These are phyloP conservation scores for Penicillium sp. DNA, from an alignment of 2,329 filamentous ascomycete species.

Conservation along the genomic window DNA sequence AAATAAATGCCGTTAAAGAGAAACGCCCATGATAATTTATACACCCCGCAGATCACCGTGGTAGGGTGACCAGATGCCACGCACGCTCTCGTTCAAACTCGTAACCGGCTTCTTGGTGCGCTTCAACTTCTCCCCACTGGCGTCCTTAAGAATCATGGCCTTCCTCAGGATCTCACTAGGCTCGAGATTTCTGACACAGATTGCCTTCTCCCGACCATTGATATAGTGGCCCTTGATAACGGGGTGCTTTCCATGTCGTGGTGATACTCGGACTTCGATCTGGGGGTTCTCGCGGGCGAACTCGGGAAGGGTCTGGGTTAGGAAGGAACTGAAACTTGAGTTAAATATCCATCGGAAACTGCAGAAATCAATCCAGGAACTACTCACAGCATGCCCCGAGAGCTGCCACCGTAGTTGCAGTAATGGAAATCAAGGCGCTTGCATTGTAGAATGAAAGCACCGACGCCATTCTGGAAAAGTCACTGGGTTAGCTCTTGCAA, in stretches of 20 bases:
- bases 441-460: conserved; percentile 96
- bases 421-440: conserved; percentile 94
- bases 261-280: conserved; percentile 88
- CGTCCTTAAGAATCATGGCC: conserved; percentile 51
- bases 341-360: neutral
- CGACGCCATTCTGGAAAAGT: conserved; percentile 76
- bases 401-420: conserved; percentile 94
- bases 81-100: conserved; percentile 62
- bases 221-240: conserved; percentile 87
- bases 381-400: conserved; percentile 85
- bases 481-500: conserved; percentile 7
- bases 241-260: conserved; percentile 84
- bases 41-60: conserved; percentile 55
- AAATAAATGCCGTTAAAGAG: conserved; percentile 11
- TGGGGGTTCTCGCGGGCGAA: conserved; percentile 81
- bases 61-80: conserved; percentile 64
- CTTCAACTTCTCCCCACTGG: conserved; percentile 51
- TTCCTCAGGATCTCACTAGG: conserved; percentile 78
- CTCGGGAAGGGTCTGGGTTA: conserved; percentile 68
- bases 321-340: conserved; percentile 62
- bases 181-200: conserved; percentile 86
- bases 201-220: conserved; percentile 79
- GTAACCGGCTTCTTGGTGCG: conserved; percentile 57
- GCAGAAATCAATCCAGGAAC: neutral
- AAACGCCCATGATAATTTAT: conserved; percentile 32